Evolutionary conservation across 2,329 filamentous ascomycete species (phyloP), one percentile per base, ranked within the genome.

Genomic region (Hymenoscyphus salicellus): DNA sequence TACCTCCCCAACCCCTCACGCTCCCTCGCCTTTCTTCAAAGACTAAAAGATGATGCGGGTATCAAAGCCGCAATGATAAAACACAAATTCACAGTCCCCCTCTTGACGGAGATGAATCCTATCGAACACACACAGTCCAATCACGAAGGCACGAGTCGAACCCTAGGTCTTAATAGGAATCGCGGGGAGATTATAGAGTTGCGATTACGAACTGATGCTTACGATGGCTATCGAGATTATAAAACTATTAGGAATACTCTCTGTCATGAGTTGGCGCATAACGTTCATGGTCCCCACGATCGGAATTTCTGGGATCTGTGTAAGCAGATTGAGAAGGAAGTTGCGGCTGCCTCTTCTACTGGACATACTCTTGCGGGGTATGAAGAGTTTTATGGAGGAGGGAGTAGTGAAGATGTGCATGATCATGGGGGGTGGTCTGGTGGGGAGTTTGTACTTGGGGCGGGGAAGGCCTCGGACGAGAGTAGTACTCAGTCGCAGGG

Each of bases 71-170:
- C 87, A 0, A 99, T 99, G 95, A 82, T 84, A 17, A 88, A 88
- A 72, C 93, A 97, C 79, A 85, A 88, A 68, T 97, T 96, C 80
- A 86, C 84, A 23, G 95, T 99, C 0, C 89, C 89, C 0, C 78
- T 98, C 2, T 82, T 99, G 30, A 97, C 93, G 0, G 95, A 99
- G 78, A 98, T 99, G 94, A 91, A 99, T 72, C 95, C 95, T 0
- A 83, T 89, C 0, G 84, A 89, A 70, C 87, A 97, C 77, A 97
- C 93, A 0, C 76, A 83, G 67, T 77, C 81, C 1, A 91, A 86
- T 3, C 89, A 91, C 73, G 89, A 95, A 72, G 84, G 85, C 57
- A 84, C 83, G n/a, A 88, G 88, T 59, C 84, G 92, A 55, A 93
- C 91, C 1, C 79, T 98, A 0, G 95, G 95, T 0, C 77, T 98